phyloP scores from a whole-genome alignment of 2,329 filamentous ascomycete genomes.

The Cordyceps javanica region DNA sequence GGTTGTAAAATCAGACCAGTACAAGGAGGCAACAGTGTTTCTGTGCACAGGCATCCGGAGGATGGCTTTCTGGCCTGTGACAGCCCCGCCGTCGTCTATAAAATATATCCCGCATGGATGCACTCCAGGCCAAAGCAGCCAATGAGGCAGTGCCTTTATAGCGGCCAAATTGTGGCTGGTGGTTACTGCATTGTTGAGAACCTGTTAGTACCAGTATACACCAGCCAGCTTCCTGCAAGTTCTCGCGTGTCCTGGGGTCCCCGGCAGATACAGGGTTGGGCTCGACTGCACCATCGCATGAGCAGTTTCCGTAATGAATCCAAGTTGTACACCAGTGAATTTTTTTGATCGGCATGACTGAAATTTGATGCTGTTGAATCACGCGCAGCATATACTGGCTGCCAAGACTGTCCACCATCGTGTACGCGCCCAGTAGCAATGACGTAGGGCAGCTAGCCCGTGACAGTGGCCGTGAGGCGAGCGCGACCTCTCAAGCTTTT shows the following conservation, averaged over 20 bases:
- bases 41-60: neutral
- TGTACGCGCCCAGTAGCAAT: neutral
- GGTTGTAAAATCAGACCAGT: neutral
- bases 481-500: neutral
- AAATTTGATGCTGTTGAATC: neutral
- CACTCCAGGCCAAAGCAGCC: neutral
- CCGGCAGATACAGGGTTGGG: neutral
- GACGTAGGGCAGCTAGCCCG: neutral
- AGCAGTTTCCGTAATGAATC: neutral
- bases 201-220: too few relatives aligned
- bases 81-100: neutral
- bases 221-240: neutral
- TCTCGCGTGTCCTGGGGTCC: neutral
- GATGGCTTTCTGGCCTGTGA: slow-evolving; percentile 3
- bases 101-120: slow-evolving; percentile 8
- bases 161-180: neutral
- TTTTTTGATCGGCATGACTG: neutral
- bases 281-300: slow-evolving; percentile 1
- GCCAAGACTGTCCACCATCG: too few relatives aligned
- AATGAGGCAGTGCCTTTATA: neutral
- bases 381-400: neutral
- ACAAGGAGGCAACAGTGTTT: neutral
- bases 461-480: neutral
- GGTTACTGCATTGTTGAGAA: slow-evolving; percentile 2
- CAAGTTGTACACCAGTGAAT: neutral